These are phyloP conservation scores for Medakamo hakoo DNA, from an alignment of 139 green algal species.

Conservation along the genomic window DNA sequence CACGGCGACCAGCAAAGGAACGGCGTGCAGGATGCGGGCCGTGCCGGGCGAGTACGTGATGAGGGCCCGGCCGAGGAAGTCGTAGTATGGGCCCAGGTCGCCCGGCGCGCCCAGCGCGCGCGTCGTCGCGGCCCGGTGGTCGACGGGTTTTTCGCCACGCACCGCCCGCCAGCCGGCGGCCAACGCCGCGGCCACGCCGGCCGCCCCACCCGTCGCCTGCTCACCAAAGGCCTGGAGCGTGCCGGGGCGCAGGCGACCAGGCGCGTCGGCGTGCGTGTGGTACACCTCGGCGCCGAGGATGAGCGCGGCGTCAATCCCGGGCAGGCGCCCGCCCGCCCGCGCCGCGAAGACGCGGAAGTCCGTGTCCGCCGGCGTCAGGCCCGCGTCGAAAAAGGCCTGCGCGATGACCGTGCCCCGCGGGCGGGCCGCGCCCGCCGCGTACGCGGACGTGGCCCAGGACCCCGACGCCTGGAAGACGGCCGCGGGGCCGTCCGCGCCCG, in stretches of 20 bases:
- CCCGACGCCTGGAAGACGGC: conserved; percentile 58
- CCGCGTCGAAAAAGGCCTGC: conserved; percentile 38
- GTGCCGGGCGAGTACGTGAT: neutral
- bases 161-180: no score
- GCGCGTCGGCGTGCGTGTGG: conserved; percentile 35
- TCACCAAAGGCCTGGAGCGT: conserved; percentile 28
- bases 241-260: conserved; percentile 29
- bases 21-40: neutral
- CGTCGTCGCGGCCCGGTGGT: no score
- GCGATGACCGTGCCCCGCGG: conserved; percentile 34
- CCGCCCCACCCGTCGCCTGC: no score
- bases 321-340: conserved; percentile 24
- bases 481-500: conserved; percentile 41
- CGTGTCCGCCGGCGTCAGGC: conserved; percentile 56
- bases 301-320: conserved; percentile 51
- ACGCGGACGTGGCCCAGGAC: conserved; percentile 32
- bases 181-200: no score
- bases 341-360: conserved; percentile 57
- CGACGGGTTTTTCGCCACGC: no score
- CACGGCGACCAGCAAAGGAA: neutral
- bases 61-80: neutral
- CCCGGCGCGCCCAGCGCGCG: no score
- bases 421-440: conserved; percentile 17
- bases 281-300: conserved; percentile 43
- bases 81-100: neutral